A percentile compares a stretch with the other conserved stretches of the same genome.
These are phyloP conservation scores for Penicillium sp. DNA, from an alignment of 2,329 filamentous ascomycete genomes.

Conservation along the genomic window DNA sequence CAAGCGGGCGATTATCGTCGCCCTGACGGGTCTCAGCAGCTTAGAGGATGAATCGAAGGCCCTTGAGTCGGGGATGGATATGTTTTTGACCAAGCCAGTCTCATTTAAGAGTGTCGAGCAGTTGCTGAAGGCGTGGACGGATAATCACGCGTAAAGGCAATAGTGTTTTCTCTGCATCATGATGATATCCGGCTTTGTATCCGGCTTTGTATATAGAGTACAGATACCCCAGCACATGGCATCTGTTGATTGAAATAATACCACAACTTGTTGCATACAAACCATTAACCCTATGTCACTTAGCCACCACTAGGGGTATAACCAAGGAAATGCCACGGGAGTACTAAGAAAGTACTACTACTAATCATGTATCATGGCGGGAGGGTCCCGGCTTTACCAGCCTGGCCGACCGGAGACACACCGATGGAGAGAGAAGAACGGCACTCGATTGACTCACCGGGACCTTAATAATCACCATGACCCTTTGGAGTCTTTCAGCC, in stretches of 20 bases:
- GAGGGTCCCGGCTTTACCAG: not conserved
- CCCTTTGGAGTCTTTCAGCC: not conserved
- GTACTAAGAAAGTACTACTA: too few relatives aligned
- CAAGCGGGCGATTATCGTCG: conserved; percentile 44
- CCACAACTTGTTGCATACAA: not conserved
- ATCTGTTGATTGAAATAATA: not conserved
- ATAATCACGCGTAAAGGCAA: not conserved
- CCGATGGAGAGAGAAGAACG: not conserved
- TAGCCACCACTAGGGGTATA: too few relatives aligned
- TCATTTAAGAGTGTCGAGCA: conserved; percentile 46
- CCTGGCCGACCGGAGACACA: not conserved
- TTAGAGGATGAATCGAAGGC: conserved; percentile 46
- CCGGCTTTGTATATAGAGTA: not conserved
- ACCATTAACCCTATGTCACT: too few relatives aligned
- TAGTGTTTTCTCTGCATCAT: not conserved
- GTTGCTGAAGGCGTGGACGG: conserved; percentile 38
- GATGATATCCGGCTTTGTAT: not conserved
- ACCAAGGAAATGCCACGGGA: too few relatives aligned
- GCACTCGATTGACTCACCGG: conserved; percentile 31
- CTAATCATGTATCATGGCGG: too few relatives aligned
- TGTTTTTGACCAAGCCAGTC: conserved; percentile 52
- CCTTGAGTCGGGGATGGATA: conserved; percentile 45
- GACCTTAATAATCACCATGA: not conserved
- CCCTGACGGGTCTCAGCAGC: conserved; percentile 49
- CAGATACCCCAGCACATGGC: not conserved